These are phyloP conservation scores for Arxiozyma telluris DNA, from an alignment of 1,139 yeast genomes.

Conservation along the genomic window DNA sequence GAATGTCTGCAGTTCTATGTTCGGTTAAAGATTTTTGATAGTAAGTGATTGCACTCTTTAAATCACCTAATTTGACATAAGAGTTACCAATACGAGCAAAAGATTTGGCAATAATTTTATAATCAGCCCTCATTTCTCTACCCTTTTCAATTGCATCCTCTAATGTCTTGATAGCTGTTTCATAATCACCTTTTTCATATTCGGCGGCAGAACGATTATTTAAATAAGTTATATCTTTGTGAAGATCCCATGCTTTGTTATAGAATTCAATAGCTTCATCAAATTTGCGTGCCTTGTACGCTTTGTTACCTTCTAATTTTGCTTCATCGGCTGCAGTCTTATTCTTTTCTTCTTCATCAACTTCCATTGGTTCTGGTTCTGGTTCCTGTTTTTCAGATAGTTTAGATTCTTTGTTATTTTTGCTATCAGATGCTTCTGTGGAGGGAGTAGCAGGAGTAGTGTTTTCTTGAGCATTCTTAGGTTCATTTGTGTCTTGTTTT, in stretches of 20 bases:
- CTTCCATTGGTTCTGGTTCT: conserved; percentile 33
- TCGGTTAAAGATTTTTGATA: conserved; percentile 93
- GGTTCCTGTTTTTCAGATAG: conserved; percentile 21
- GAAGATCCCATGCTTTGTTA: conserved; percentile 75
- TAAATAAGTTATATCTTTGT: conserved; percentile 82
- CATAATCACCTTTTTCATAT: conserved; percentile 88
- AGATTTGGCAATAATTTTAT: conserved; percentile 84
- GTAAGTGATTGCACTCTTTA: conserved; percentile 61
- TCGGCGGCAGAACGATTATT: conserved; percentile 98
- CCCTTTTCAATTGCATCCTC: conserved; percentile 79
- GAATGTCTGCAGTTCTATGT: conserved; percentile 91
- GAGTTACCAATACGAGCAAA: conserved; percentile 85
- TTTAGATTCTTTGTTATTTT: conserved; percentile 15
- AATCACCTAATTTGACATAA: conserved; percentile 67
- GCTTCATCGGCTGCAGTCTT: conserved; percentile 63
- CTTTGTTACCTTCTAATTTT: conserved; percentile 77
- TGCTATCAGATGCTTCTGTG: conserved; percentile 3
- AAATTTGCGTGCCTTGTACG: conserved; percentile 80
- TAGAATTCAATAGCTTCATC: conserved; percentile 88
- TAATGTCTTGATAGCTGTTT: conserved; percentile 74
- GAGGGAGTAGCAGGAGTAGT: conserved; percentile 8
- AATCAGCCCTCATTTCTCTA: conserved; percentile 83
- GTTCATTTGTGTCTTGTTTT: conserved; percentile 29
- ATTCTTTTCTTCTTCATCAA: conserved; percentile 30
- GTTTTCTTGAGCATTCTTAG: conserved; percentile 7